Evolutionary conservation across 1,284 basidiomycete genomes (phyloP).

Genomic region (Apiotrichum mycotoxinovorans): DNA sequence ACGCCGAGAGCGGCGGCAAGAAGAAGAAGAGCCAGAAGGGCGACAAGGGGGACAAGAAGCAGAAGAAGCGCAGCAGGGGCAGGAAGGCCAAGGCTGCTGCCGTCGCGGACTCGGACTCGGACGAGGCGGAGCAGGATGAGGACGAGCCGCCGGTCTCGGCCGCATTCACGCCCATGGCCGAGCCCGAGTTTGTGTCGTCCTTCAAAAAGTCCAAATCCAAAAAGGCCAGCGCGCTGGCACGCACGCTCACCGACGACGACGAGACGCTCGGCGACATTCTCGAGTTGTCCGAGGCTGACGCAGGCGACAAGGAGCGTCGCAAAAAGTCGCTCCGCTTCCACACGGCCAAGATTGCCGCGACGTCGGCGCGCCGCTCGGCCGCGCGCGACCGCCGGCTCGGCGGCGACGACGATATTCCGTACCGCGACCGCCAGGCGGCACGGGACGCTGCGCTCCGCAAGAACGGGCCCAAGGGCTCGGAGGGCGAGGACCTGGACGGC

Average conservation of each 20-base stretch:
- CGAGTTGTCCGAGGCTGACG: conserved; percentile 65
- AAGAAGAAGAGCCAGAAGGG: conserved; percentile 27
- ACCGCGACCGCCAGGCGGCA: conserved; percentile 50
- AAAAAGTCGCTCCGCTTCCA: conserved; percentile 84
- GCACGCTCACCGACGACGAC: conserved; percentile 51
- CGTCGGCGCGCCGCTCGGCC: conserved; percentile 66
- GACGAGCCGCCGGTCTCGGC: conserved; percentile 22
- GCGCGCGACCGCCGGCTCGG: conserved; percentile 57
- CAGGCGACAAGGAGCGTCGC: conserved; percentile 73
- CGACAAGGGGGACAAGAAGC: conserved; percentile 32
- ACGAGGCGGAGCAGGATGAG: conserved; percentile 1
- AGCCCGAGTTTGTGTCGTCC: conserved; percentile 33
- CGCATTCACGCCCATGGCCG: conserved; percentile 36
- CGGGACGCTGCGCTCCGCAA: conserved; percentile 52
- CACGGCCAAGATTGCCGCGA: conserved; percentile 78
- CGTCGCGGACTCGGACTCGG: conserved; percentile 11
- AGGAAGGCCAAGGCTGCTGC: conserved; percentile 31
- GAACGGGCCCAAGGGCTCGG: conserved; percentile 43
- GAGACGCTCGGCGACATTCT: conserved; percentile 70
- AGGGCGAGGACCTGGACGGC: conserved; percentile 48
- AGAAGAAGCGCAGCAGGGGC: conserved; percentile 42
- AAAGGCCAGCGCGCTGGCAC: conserved; percentile 25
- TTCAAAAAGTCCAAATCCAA: conserved; percentile 27
- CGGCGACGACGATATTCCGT: conserved; percentile 71
- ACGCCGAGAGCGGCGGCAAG: conserved; percentile 22